Percentiles rank a stretch among this genome's conserved stretches.
These are phyloP conservation scores for Trichoderma sp. DNA, from an alignment of 2,329 filamentous ascomycete genomes.

Conservation along the genomic window DNA sequence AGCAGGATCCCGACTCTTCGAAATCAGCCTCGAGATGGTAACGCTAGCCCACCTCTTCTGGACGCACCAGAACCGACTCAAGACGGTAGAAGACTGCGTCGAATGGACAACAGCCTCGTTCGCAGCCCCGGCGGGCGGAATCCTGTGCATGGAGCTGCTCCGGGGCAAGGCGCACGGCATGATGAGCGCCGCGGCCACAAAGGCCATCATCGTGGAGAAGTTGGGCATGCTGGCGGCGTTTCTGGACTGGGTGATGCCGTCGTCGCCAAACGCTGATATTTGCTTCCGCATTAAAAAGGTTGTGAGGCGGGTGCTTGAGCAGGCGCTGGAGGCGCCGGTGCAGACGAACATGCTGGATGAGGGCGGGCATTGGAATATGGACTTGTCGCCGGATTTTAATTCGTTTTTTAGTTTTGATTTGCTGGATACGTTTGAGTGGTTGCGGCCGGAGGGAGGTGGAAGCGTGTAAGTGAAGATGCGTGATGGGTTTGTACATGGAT, in stretches of 20 bases:
- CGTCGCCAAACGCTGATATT: constrained; percentile 45
- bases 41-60: constrained; percentile 43
- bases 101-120: constrained; percentile 50
- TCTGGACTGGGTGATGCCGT: constrained; percentile 45
- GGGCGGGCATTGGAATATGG: constrained; percentile 7
- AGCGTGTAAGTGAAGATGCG: background rate
- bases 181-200: constrained; percentile 30
- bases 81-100: constrained; percentile 39
- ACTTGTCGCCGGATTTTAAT: constrained; percentile 16
- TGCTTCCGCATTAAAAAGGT: constrained; percentile 38
- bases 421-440: constrained; percentile 49
- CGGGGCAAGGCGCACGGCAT: constrained; percentile 24
- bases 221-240: constrained; percentile 48
- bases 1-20: constrained; percentile 39
- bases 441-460: constrained; percentile 25
- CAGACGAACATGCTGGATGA: background rate
- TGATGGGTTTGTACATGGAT: background rate
- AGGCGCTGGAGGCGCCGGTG: constrained; percentile 30
- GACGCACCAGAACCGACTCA: constrained; percentile 45
- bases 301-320: constrained; percentile 46
- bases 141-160: constrained; percentile 48
- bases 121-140: constrained; percentile 45
- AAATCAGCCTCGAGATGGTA: constrained; percentile 45
- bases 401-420: constrained; percentile 46
- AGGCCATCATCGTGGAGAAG: constrained; percentile 49